phyloP scores from a whole-genome alignment of 2,329 filamentous ascomycete species.

The Alternaria sp. region DNA sequence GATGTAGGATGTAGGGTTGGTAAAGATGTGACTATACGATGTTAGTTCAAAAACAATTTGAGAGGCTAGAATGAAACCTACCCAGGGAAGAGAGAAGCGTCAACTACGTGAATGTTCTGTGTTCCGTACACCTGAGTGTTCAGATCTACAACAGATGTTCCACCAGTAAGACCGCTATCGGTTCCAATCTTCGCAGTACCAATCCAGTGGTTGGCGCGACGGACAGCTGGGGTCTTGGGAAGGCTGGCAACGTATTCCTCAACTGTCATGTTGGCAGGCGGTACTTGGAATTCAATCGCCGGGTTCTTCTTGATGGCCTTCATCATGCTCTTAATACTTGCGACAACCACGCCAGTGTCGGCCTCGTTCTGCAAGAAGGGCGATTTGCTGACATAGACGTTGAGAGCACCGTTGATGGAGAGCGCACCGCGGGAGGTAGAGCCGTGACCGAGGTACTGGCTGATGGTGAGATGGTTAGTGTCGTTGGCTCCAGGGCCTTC shows the following conservation, averaged over 20 bases:
- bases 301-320: constrained; percentile 63
- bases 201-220: constrained; percentile 59
- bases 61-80: constrained; percentile 25
- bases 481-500: constrained; percentile 61
- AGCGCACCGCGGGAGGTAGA: constrained; percentile 68
- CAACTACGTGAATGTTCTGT: constrained; percentile 57
- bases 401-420: constrained; percentile 66
- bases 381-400: constrained; percentile 65
- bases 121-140: constrained; percentile 61
- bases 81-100: constrained; percentile 58
- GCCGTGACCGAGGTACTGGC: constrained; percentile 70
- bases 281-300: constrained; percentile 65
- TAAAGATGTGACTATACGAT: constrained; percentile 41
- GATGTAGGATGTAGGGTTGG: constrained; percentile 53
- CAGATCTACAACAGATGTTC: constrained; percentile 59
- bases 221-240: constrained; percentile 50
- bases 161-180: constrained; percentile 55
- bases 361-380: constrained; percentile 67
- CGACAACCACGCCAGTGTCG: constrained; percentile 70
- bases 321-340: constrained; percentile 68
- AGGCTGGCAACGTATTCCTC: constrained; percentile 64
- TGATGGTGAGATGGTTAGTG: constrained; percentile 54
- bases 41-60: constrained; percentile 20
- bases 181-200: constrained; percentile 65
- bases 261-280: constrained; percentile 59